phyloP scores from a whole-genome alignment of 495 filamentous ascomycete species.

The Xylaria telfairii region DNA sequence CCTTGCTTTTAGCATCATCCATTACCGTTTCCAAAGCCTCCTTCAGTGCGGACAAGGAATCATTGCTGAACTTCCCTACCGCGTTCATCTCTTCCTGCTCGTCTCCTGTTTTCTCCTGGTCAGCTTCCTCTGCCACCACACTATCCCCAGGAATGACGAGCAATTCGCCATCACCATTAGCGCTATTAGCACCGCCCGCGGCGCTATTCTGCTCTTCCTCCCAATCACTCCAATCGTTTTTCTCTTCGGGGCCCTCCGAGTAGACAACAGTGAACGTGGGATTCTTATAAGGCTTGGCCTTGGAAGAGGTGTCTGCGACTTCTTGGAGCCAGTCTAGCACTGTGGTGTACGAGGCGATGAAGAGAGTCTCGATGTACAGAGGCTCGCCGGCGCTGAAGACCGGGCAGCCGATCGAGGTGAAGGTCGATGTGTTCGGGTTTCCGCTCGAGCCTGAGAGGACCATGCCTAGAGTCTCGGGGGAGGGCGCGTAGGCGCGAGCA shows the following conservation, averaged over 20 bases:
- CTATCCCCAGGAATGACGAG: not conserved
- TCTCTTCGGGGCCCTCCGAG: slow-evolving; percentile 13
- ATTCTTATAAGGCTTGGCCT: slow-evolving; percentile 38
- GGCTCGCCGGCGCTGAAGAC: slow-evolving; percentile 51
- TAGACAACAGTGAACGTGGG: slow-evolving; percentile 34
- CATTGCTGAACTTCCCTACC: not conserved
- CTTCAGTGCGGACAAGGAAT: not conserved
- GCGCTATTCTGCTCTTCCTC: not conserved
- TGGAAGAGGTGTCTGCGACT: slow-evolving; percentile 40
- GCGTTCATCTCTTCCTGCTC: not conserved
- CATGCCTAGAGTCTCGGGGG: slow-evolving; percentile 52
- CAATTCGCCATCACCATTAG: not conserved
- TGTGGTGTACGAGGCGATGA: slow-evolving; percentile 41
- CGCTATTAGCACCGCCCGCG: not conserved
- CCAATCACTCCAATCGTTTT: not conserved
- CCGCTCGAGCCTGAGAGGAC: slow-evolving; percentile 55
- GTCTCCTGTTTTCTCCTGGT: not conserved
- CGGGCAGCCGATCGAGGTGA: slow-evolving; percentile 51
- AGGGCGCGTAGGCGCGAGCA: slow-evolving; percentile 65
- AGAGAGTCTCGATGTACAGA: slow-evolving; percentile 44
- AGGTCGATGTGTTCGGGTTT: slow-evolving; percentile 36
- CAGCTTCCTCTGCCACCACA: not conserved
- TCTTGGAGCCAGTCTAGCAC: slow-evolving; percentile 55
- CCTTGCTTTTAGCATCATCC: not conserved
- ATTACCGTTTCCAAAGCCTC: not conserved